Base-by-base conservation (phyloP, 2,329 filamentous ascomycete species). In the Daldinia sp. region DNA sequence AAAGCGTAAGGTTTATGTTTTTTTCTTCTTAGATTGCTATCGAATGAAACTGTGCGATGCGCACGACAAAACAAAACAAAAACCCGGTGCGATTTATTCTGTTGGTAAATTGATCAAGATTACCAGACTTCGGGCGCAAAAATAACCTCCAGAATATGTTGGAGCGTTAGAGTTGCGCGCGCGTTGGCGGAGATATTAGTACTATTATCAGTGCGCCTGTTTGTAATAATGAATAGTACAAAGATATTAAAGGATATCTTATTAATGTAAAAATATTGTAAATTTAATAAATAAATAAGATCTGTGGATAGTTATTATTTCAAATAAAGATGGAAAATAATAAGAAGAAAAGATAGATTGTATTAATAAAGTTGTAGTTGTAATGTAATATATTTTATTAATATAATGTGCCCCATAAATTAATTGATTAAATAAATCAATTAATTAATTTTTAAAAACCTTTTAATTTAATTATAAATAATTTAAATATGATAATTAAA, bases 101-200 rank as follows among this genome's bases (percentile, higher is more conserved):
- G 32, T 60, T 63, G 62, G 56, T 61, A 63, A 30, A 58, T 60
- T 58, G 63, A 52, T 41, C 30, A 63, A 63, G 58, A 63, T 48
- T 61, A 65, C 62, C 65, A 45, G 43, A 58, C 15, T 49, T 60
- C 49, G 55, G 21, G 47, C 55, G 55, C 52, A 67, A 27, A 32
- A 37, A 64, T 32, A 58, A 41, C 35, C 49, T 50, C 61, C 25
- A 43, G 41, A 35, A 51, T 15, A 47, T 2, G 29, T 17, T 50
- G 29, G 47, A 30, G 45, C 25, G 29, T 29, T 13, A 23, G 25
- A 25, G 17, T 43, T n/a, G 51, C 34, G 43, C 19, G 51, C 34
- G 43, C 50, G 21, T 25, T 21, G 23, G 50, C 35, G 43, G 23
- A 35, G 5, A 41, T 37, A 51, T 37, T 48, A 30, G 32, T 37